Evolutionary conservation across 805 yeast genomes (phyloP), one percentile per base, ranked within the genome.

Genomic region (Isabelozyma gotoi): DNA sequence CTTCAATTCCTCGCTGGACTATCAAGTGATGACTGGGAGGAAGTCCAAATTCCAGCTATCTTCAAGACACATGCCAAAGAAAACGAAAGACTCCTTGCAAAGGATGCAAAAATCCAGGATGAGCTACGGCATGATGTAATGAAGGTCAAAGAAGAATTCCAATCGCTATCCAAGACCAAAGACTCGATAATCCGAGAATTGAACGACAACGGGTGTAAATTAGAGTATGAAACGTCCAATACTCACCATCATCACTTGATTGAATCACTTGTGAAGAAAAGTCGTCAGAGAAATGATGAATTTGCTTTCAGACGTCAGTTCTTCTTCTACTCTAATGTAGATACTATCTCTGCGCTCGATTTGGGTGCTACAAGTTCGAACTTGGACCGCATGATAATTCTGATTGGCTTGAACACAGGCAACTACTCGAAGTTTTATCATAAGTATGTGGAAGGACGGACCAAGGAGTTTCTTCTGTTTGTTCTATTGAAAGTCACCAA

Each of bases 131-230:
- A 46, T 8, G 63, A 59, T 8, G 54, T 52, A 19, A 35, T 19
- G 7, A 44, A 51, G 35, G 46, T 51, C 14, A 38, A 37, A 16
- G 41, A 43, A 19, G 56, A 62, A 36, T 51, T 46, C 39, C 41
- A 45, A 5, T 40, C 34, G 20, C 44, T 60, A 35, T 39, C 48
- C 36, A 16, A 12, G 5, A 40, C 50, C 11, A 59, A 53, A 32
- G 38, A 38, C 7, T 33, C 42, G 29, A 31, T 65, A 10, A 17
- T 67, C 33, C 39, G 32, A 3, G 72, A 67, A 40, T 47, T 67
- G 36, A 67, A 65, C 49, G 65, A 61, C 36, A 65, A 65, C 42
- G 71, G 70, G 16, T 58, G 51, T 19, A 40, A 39, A 2, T 51
- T 49, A 31, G 36, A 38, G 31, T 63, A 41, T 44, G 33, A 50